Base-by-base conservation (phyloP, 257 asterid genomes). In the Rehmannia glutinosa region DNA sequence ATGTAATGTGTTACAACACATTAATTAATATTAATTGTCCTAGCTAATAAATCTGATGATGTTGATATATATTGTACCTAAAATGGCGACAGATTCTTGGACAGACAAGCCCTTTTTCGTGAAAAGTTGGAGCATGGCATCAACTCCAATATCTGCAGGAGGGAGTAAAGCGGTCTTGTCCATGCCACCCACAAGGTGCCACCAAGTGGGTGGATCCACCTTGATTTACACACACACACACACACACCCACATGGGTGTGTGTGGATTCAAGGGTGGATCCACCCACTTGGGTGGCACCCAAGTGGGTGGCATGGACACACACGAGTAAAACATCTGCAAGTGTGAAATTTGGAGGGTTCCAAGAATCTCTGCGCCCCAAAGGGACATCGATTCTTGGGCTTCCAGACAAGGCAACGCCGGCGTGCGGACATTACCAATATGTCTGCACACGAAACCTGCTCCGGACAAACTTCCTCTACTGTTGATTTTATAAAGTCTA, bases 371-470 rank as follows among this genome's bases (percentile, higher is more conserved):
- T 79, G 4, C 89, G 80, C 0, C 87, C 89, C n/a, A 86, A 52
- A 2, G 87, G 89, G 47, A 86, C 79, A 3, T 9, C 24, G 24
- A 86, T 81, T 54, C 50, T 57, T 0, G 89, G 92, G 15, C 89
- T 89, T 3, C 87, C 87, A 0, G 89, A 76, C 13, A 77, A 6
- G 5, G 80, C 73, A 12, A 86, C 73, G 0, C 83, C 83, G 90
- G 0, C 86, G 68, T 9, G 90, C 83, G 5, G 86, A 83, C 49
- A 86, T 39, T 33, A 83, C 72, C 0, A 83, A 71, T 49, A 86
- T 75, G 75, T 86, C 93, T 1, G 86, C 72, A 51, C 90, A 86
- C 0, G 93, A 86, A n/a, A 86, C 84, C 64, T 49, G 71, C 2
- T 6, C 46, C 0, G 89, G 93, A 64, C 87, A 81, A 16, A 69